Percentiles rank a stretch among this genome's conserved stretches.
phyloP scores from a whole-genome alignment of 2,329 filamentous ascomycete genomes.

The Microsporum audouinii region DNA sequence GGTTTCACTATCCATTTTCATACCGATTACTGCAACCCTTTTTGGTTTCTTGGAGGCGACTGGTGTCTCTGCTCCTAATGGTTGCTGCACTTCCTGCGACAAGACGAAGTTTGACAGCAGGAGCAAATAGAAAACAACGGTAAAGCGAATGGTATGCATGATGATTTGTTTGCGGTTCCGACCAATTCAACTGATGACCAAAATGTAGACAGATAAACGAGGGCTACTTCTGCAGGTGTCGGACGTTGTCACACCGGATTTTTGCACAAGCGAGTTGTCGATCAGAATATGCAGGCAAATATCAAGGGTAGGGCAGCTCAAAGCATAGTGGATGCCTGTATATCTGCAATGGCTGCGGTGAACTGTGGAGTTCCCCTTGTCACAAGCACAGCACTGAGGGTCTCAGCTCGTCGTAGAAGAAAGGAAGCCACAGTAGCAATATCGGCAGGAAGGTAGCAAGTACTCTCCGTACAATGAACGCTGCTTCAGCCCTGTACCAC shows the following conservation, averaged over 20 bases:
- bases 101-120: conserved; percentile 6
- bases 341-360: background rate
- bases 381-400: background rate
- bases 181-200: background rate
- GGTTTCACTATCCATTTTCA: background rate
- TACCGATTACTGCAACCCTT: conserved; percentile 12
- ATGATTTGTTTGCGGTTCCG: background rate
- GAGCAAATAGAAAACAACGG: conserved; percentile 2
- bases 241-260: background rate
- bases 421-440: background rate
- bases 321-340: background rate
- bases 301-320: background rate
- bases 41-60: conserved; percentile 5
- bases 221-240: background rate
- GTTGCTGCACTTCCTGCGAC: conserved; percentile 8
- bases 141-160: background rate
- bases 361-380: background rate
- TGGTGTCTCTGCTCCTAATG: conserved; percentile 4
- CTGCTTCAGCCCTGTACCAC: background rate
- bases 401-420: background rate
- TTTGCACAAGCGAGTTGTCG: background rate
- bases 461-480: background rate
- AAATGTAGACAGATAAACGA: background rate
- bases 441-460: background rate
- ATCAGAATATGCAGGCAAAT: background rate